Evolutionary conservation across 768 basidiomycete genomes (phyloP), one percentile per base, ranked within the genome.

Genomic region (Suillus lakei): DNA sequence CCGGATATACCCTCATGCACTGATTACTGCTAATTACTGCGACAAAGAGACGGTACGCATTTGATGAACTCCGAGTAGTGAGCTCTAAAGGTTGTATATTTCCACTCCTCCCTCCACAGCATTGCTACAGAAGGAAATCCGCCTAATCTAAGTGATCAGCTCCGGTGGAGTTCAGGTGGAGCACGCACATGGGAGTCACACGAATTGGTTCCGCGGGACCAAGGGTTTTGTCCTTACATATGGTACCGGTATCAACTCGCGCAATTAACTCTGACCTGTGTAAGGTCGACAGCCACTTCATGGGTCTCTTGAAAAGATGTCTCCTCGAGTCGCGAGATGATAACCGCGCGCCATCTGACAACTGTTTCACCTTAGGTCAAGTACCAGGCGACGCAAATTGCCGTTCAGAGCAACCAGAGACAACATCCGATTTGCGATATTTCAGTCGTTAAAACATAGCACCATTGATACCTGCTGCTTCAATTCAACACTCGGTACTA

Each of bases 361-460:
- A 82, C 58, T 85, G 84, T 67, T 69, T 74, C 0, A 76, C 72
- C 0, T 75, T 81, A 28, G 60, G 58, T 7, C 62, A 69, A 1
- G 69, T 75, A 23, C 76, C 73, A 64, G 0, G 21, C 3, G 70
- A 84, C 48, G 79, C 80, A 2, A 72, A 53, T 55, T 84, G 84
- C 82, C 79, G 82, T 1, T 64, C 84, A 1, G 71, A 77, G 28
- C 76, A 78, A 39, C 69, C 83, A 16, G 84, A 84, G 0, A 75
- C 80, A 59, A 23, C 50, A 4, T 61, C 71, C 4, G 79, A 80
- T 43, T 77, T 66, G n/a, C 39, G 80, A 76, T 68, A 76, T 70
- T 41, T 80, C 69, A 63, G 67, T 73, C 2, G 81, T 76, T n/a
- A 66, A 48, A 23, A 85, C n/a, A 84, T 68, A 84, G 81, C 38